These are phyloP conservation scores for Orbilia javanica DNA, from an alignment of 2,329 filamentous ascomycete genomes.

Conservation along the genomic window DNA sequence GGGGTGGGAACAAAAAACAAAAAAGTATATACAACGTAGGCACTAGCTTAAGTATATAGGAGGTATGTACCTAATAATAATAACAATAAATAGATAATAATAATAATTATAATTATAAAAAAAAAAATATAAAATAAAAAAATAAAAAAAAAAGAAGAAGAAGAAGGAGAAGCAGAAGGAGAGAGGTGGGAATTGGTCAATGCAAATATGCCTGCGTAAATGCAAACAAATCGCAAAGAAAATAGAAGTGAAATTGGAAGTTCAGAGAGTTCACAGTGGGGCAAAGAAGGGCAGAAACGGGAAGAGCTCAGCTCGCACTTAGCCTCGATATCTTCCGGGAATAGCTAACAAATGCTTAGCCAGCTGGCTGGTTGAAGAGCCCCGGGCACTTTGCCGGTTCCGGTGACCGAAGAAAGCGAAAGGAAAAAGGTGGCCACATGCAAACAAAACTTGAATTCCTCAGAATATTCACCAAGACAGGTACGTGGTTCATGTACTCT, in stretches of 20 bases:
- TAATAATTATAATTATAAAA: too few species aligned
- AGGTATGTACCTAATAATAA: too few species aligned
- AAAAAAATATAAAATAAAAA: too few species aligned
- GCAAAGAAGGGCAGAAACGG: background rate
- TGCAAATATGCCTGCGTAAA: too few species aligned
- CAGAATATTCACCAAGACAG: conserved; percentile 15
- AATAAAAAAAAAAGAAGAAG: too few species aligned
- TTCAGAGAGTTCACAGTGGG: conserved; percentile 3
- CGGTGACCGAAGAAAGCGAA: conserved; percentile 17
- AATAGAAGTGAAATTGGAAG: background rate
- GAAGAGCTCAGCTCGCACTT: conserved; percentile 44
- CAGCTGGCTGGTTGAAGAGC: conserved; percentile 18
- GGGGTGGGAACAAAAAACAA: too few species aligned
- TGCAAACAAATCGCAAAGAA: background rate
- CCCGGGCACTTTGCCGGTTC: conserved; percentile 47
- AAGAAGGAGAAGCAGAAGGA: too few species aligned
- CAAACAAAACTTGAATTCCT: conserved; percentile 21
- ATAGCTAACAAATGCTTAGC: background rate
- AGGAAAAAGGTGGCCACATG: conserved; percentile 19
- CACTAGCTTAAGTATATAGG: too few species aligned
- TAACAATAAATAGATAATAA: too few species aligned
- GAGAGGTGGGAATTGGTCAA: background rate
- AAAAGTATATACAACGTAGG: too few species aligned
- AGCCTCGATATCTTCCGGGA: conserved; percentile 37
- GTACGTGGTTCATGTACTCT: background rate